These are phyloP conservation scores for Myrica gale DNA, from an alignment of 306 rosid genomes.

Conservation along the genomic window DNA sequence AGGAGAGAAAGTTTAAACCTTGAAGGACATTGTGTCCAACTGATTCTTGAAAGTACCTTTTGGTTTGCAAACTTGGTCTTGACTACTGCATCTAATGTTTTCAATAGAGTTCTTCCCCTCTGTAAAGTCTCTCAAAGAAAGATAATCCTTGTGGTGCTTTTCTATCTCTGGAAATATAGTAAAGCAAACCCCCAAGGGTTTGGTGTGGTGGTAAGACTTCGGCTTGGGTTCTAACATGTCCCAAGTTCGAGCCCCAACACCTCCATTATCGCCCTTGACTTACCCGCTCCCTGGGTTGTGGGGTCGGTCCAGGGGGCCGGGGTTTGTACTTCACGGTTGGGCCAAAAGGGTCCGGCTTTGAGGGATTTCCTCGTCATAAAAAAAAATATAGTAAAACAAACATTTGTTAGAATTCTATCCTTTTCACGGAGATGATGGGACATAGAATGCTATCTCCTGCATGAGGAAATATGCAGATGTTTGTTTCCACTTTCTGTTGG, in stretches of 20 bases:
- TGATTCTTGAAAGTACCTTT: background rate
- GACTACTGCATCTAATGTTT: background rate
- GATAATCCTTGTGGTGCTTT: background rate
- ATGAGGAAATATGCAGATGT: background rate
- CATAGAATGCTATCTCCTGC: background rate
- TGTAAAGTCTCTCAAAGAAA: background rate
- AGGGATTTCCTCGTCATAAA: too few relatives aligned
- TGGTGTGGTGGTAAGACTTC: too few relatives aligned
- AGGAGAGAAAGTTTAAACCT: background rate
- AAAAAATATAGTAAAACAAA: background rate
- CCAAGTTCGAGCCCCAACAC: too few relatives aligned
- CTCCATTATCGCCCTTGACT: too few relatives aligned
- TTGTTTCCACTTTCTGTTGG: background rate
- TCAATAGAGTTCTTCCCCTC: background rate
- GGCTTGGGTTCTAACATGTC: too few relatives aligned
- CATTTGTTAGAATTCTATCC: background rate
- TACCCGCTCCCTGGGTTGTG: too few relatives aligned
- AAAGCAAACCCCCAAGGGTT: too few relatives aligned
- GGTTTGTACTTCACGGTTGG: too few relatives aligned
- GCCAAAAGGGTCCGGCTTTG: too few relatives aligned
- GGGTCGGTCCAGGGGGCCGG: too few relatives aligned
- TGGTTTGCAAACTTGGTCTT: slow-evolving; percentile 2
- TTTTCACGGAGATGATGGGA: background rate
- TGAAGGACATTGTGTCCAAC: background rate
- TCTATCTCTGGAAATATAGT: background rate